These are phyloP conservation scores for Vachellia pachyceras DNA, from an alignment of 306 rosid genomes.

Conservation along the genomic window DNA sequence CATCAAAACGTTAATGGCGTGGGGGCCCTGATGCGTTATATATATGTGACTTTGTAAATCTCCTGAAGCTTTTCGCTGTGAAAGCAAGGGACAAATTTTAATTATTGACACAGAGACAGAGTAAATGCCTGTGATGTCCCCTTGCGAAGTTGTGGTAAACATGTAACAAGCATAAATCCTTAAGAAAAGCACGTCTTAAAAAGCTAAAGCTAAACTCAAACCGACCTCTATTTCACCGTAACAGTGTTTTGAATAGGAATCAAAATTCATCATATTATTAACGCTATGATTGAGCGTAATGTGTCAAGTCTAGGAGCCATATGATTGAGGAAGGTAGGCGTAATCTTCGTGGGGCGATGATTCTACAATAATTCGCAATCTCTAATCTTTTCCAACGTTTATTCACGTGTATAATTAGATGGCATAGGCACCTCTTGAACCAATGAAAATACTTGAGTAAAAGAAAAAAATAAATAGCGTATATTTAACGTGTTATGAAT, in stretches of 20 bases:
- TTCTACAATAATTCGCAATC: background rate
- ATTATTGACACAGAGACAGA: background rate
- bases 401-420: background rate
- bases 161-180: too few relatives aligned
- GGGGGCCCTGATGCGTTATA: background rate
- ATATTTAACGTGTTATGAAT: background rate
- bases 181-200: too few relatives aligned
- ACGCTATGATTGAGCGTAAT: too few relatives aligned
- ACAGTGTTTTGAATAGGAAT: background rate
- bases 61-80: background rate
- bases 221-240: background rate
- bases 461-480: background rate
- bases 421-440: background rate
- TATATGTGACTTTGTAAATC: background rate
- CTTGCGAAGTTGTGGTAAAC: background rate
- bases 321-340: too few relatives aligned
- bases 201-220: too few relatives aligned
- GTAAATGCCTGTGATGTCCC: background rate
- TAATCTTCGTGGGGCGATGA: background rate
- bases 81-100: background rate
- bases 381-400: background rate
- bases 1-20: conserved; percentile 17
- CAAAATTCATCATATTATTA: too few relatives aligned
- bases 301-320: background rate
- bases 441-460: background rate